Evolutionary conservation across 2,329 filamentous ascomycete species (phyloP), one percentile per base, ranked within the genome.

Genomic region (Sporothrix globosa): DNA sequence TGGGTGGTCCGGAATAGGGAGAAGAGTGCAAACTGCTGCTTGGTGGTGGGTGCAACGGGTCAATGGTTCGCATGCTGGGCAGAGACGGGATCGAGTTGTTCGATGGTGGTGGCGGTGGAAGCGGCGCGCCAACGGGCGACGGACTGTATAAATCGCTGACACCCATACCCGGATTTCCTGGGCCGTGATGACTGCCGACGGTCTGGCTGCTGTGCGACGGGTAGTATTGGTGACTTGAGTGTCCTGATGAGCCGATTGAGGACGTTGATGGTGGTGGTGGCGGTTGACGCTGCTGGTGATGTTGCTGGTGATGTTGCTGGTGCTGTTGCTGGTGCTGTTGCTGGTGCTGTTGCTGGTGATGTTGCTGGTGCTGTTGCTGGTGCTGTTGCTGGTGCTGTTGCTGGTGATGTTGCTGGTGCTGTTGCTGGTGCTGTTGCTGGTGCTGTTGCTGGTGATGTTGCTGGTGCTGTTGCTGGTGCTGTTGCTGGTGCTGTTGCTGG

Each of bases 51-150:
- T 72, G 73, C 17, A 74, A 70, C 19, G 71, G 63, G 24, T 75
- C 76, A 11, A 76, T 73, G 58, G 71, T 75, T 27, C 75, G 73
- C 75, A 77, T 76, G 70, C 76, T 76, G 54, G 76, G 76, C 30
- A 77, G 70, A 2, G 75, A 72, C 21, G 74, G 73, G 17, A 30
- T 50, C 30, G 30, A 11, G 30, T 13, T 60, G 30, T 60, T 60
- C 39, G 58, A 41, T 21, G 61, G 61, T 19, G 46, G 67, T 34
- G 71, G 41, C 10, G 41, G 41, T 9, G 41, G 41, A 13, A 17
- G 41, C 41, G 41, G 72, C 3, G 70, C 71, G 9, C 72, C 61
- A 19, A 52, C 56, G 10, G 73, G 74, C 21, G 74, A 70, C 21
- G 71, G 27, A 24, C 71, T 74, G 67, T 75, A 76, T 19, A 75